A percentile compares a stretch with the other conserved stretches of the same genome.
Evolutionary conservation across 2,329 filamentous ascomycete species (phyloP).

Genomic region (Colletotrichum sp.): DNA sequence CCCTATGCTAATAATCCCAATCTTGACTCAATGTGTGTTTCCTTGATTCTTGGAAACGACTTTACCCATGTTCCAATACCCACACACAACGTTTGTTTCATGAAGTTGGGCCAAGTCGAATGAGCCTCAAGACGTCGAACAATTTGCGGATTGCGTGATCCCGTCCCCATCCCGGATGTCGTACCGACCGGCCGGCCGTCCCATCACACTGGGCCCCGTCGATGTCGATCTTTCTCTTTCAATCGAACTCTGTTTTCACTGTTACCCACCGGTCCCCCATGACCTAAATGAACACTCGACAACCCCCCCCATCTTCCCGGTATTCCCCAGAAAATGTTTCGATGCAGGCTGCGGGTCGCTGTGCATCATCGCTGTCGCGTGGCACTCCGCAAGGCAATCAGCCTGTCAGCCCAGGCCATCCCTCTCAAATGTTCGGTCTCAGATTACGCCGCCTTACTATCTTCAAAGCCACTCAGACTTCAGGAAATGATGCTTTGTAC

Average conservation of each 20-base stretch:
- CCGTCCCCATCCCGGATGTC: not conserved
- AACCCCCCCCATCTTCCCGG: not conserved
- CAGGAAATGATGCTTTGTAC: not conserved
- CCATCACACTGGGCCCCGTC: not conserved
- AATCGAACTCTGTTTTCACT: not conserved
- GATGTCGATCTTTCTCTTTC: conserved; percentile 1
- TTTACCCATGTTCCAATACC: rapidly evolving
- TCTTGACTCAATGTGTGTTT: not conserved
- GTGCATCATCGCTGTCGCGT: not conserved
- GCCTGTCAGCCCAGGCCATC: not conserved
- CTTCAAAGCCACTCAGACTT: too few species aligned
- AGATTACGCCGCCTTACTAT: not conserved
- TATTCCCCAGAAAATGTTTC: conserved; percentile 9
- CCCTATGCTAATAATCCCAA: not conserved
- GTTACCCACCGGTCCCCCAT: not conserved
- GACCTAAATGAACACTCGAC: rapidly evolving
- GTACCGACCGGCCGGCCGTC: not conserved
- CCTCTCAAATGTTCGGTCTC: not conserved
- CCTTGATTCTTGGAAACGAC: not conserved
- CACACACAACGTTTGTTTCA: not conserved
- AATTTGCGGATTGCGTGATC: conserved; percentile 8
- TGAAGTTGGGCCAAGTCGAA: not conserved
- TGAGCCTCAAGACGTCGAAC: conserved; percentile 3
- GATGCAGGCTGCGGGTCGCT: not conserved
- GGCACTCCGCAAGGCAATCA: not conserved